These are phyloP conservation scores for Beta macrorhiza DNA, from an alignment of 179 eudicot species.

Conservation along the genomic window DNA sequence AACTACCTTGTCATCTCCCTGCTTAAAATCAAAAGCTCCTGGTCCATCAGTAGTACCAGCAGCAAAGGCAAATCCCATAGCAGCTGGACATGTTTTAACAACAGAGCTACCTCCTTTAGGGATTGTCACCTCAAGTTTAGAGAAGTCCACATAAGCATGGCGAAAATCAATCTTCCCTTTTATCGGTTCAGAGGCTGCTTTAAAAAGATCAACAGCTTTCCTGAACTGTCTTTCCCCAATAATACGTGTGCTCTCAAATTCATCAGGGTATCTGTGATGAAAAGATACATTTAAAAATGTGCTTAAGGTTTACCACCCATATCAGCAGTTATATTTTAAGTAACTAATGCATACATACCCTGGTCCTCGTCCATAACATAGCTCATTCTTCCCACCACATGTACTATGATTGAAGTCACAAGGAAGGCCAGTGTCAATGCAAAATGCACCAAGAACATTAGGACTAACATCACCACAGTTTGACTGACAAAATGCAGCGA, in stretches of 20 bases:
- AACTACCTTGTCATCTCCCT: slow-evolving; percentile 84
- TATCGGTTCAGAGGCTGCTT: slow-evolving; percentile 68
- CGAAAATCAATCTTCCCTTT: slow-evolving; percentile 74
- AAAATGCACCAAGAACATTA: slow-evolving; percentile 89
- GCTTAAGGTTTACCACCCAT: background rate
- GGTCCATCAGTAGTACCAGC: slow-evolving; percentile 99
- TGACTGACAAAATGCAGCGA: slow-evolving; percentile 93
- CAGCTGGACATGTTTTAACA: slow-evolving; percentile 92
- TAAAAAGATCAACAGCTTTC: slow-evolving; percentile 84
- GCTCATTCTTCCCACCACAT: slow-evolving; percentile 93
- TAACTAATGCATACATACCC: slow-evolving; percentile 47
- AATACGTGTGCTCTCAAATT: slow-evolving; percentile 94
- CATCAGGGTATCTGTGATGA: slow-evolving; percentile 80
- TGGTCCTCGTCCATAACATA: slow-evolving; percentile 96
- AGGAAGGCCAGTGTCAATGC: slow-evolving; percentile 83
- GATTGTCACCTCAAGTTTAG: slow-evolving; percentile 70
- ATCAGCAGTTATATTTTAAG: slow-evolving; percentile 9
- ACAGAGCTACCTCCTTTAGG: slow-evolving; percentile 51
- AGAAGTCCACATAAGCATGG: slow-evolving; percentile 75
- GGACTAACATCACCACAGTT: slow-evolving; percentile 99
- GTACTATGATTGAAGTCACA: slow-evolving; percentile 97
- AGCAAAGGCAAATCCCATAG: slow-evolving; percentile 98
- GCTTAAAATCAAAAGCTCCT: slow-evolving; percentile 93
- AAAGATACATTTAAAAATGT: slow-evolving; percentile 13
- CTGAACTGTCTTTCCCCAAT: slow-evolving; percentile 85